Base-by-base conservation (phyloP, 2,329 filamentous ascomycete genomes). In the Trichoderma sp. region DNA sequence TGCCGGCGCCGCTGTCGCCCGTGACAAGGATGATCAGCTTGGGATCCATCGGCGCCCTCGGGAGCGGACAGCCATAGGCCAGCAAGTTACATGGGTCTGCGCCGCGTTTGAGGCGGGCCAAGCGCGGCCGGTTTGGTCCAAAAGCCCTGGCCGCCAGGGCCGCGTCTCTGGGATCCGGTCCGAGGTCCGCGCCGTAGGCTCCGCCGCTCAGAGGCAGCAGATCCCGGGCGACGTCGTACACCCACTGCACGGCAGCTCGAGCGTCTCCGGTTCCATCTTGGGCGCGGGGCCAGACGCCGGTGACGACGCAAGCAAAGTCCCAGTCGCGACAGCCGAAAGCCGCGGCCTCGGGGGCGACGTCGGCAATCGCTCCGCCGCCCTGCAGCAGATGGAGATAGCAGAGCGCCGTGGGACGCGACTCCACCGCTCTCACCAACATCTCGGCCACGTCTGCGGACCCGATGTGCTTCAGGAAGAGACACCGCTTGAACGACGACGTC, bases 301-400 rank as follows among this genome's bases (percentile, higher is more conserved):
- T 89, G 48, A 90, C 71, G 5, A 89, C 83, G 69, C 86, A 89
- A 52, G 86, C 86, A 75, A 83, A 89, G 39, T 84, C 79, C 86
- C 86, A 89, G 72, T 85, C 79, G 74, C 86, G 83, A 76, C 82
- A 87, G 51, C 87, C 85, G 62, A 89, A 89, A 61, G 86, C 85
- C 65, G 82, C 84, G 28, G 77, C 78, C 67, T 81, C 73, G 5
- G 74, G 67, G 1, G 74, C 69, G 17, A 83, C 68, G 28, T 86
- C 77, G 51, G 69, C n/a, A 48, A 85, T 72, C 0, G 80, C 81
- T 67, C 81, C 83, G 7, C 85, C 85, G 19, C 86, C 85, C 47
- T 88, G 86, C 9, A 89, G 74, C 5, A 90, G 71, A 78, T 89
- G 85, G 56, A 89, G 74, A 75, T 89, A 89, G 73, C 84, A 88